Conservation (phyloP, 441 rosid genomes). For the Breynia disticha region DNA sequence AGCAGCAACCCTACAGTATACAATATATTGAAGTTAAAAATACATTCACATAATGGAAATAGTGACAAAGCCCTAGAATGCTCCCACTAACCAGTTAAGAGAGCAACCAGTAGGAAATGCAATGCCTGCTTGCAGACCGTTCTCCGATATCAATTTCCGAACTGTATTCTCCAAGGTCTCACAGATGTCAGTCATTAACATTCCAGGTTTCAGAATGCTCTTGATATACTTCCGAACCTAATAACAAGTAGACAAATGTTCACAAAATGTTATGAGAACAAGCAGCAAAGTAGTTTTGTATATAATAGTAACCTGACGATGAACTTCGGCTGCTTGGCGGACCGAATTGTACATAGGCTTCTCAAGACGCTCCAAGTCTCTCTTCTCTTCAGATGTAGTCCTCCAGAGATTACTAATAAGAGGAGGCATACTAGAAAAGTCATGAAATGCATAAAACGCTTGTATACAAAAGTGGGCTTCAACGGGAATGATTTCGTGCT, state of each 20-base stretch:
- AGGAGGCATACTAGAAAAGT: neutral
- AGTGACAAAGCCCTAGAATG: slow-evolving; percentile 1
- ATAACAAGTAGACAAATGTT: slow-evolving; percentile 15
- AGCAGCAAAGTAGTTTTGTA: neutral
- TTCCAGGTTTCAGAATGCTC: slow-evolving; percentile 78
- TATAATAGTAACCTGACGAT: slow-evolving; percentile 63
- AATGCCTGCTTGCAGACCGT: slow-evolving; percentile 94
- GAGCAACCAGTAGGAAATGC: slow-evolving; percentile 99
- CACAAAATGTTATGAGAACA: slow-evolving; percentile 5
- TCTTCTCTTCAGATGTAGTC: slow-evolving; percentile 91
- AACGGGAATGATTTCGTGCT: too few species aligned
- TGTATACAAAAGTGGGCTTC: neutral
- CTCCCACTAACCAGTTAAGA: slow-evolving; percentile 56
- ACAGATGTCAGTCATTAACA: slow-evolving; percentile 91
- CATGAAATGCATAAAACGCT: too few species aligned
- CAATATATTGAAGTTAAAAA: slow-evolving; percentile 11
- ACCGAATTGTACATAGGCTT: slow-evolving; percentile 81
- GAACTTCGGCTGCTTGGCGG: slow-evolving; percentile 97
- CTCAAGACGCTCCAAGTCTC: slow-evolving; percentile 79
- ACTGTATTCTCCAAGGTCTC: slow-evolving; percentile 87
- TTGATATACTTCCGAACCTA: slow-evolving; percentile 80
- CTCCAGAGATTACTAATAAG: slow-evolving; percentile 80
- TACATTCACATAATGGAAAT: slow-evolving; percentile 4
- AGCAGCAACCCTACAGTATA: slow-evolving; percentile 74
- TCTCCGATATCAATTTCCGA: slow-evolving; percentile 80